phyloP scores from a whole-genome alignment of 768 basidiomycete species.

The Mycena polygramma region DNA sequence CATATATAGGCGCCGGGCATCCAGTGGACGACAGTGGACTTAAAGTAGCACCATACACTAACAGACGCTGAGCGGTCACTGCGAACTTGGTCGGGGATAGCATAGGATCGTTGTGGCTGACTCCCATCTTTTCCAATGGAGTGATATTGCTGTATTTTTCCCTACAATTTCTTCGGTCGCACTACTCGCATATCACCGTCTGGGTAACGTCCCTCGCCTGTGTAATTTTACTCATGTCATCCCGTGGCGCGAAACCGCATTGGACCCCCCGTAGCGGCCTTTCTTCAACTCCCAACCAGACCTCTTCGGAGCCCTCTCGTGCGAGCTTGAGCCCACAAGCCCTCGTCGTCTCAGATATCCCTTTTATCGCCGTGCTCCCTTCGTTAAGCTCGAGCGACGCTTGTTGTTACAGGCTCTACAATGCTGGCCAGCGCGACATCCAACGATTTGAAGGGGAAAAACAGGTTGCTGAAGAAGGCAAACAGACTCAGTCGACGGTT shows the following conservation, averaged over 20 bases:
- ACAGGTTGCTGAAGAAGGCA: conserved; percentile 55
- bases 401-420: background rate
- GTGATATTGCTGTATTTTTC: no score
- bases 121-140: no score
- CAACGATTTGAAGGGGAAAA: conserved; percentile 43
- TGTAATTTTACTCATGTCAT: conserved; percentile 3
- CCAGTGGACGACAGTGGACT: no score
- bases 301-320: background rate
- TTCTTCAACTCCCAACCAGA: background rate
- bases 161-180: background rate
- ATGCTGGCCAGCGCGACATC: conserved; percentile 11
- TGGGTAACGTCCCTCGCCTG: background rate
- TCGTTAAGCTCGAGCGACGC: no score
- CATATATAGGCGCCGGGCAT: no score
- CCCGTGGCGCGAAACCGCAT: conserved; percentile 1
- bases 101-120: no score
- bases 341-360: no score
- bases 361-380: no score
- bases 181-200: background rate
- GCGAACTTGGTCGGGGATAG: no score
- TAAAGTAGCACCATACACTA: no score
- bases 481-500: conserved; percentile 60
- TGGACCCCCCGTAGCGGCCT: background rate
- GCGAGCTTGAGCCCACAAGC: background rate
- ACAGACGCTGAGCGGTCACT: no score